These are phyloP conservation scores for Priceomyces medius DNA, from an alignment of 805 yeast species.

Conservation along the genomic window DNA sequence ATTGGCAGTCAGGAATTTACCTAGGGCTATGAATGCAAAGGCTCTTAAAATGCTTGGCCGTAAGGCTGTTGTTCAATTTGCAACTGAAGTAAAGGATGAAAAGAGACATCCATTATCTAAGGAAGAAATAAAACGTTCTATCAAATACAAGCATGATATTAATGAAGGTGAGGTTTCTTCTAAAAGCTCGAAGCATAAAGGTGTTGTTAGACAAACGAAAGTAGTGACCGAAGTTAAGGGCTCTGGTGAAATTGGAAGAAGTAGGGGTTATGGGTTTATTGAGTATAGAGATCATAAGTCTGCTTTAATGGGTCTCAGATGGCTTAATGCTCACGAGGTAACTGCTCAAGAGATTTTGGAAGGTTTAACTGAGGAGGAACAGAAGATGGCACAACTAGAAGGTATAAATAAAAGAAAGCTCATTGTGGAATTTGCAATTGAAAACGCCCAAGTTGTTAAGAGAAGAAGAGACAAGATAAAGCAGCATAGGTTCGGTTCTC, in stretches of 20 bases:
- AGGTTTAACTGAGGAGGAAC: constrained; percentile 71
- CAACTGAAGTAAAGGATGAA: constrained; percentile 76
- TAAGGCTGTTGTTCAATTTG: constrained; percentile 91
- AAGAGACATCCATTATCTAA: constrained; percentile 81
- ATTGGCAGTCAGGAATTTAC: constrained; percentile 90
- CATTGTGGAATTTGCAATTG: constrained; percentile 94
- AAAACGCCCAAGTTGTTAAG: constrained; percentile 89
- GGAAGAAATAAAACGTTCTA: constrained; percentile 84
- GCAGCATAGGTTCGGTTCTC: constrained; percentile 32
- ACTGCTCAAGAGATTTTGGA: constrained; percentile 64
- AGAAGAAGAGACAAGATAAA: constrained; percentile 74
- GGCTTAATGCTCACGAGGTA: constrained; percentile 93
- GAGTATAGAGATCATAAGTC: constrained; percentile 89
- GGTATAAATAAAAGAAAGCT: constrained; percentile 65
- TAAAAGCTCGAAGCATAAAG: constrained; percentile 71
- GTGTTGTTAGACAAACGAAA: constrained; percentile 92
- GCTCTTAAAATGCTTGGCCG: constrained; percentile 89
- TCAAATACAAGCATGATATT: constrained; percentile 55
- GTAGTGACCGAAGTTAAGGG: constrained; percentile 91
- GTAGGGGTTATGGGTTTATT: constrained; percentile 95
- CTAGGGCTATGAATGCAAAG: constrained; percentile 87
- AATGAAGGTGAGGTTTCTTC: constrained; percentile 34
- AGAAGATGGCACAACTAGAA: constrained; percentile 53
- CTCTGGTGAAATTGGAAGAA: constrained; percentile 80
- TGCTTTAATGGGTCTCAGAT: constrained; percentile 94